A percentile compares a stretch with the other conserved stretches of the same genome.
phyloP scores from a whole-genome alignment of 192 early-diverging fungal species.

The Obelidium mucronatum region DNA sequence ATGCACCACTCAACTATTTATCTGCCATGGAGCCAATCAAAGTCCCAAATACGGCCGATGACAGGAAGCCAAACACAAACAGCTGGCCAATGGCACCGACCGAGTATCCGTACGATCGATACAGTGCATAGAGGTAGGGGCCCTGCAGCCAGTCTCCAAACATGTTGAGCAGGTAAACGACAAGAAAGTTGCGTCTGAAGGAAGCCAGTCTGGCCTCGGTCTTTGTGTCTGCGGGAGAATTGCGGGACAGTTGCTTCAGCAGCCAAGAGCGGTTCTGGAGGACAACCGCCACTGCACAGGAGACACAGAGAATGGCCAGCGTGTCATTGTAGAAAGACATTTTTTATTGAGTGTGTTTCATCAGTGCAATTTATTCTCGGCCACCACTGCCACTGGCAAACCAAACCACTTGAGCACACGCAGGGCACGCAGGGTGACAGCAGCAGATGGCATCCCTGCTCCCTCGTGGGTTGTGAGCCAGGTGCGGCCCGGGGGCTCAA shows the following conservation, averaged over 20 bases:
- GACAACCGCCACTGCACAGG: background rate
- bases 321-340: too few relatives aligned
- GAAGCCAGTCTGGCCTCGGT: background rate
- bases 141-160: constrained; percentile 51
- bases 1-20: constrained; percentile 20
- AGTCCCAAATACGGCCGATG: constrained; percentile 75
- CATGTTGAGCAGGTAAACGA: constrained; percentile 17
- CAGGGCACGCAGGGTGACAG: too few relatives aligned
- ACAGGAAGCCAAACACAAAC: constrained; percentile 77
- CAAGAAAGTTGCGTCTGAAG: constrained; percentile 6
- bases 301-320: too few relatives aligned
- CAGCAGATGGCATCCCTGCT: too few relatives aligned
- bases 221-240: background rate
- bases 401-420: too few relatives aligned
- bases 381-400: too few relatives aligned
- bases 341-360: too few relatives aligned
- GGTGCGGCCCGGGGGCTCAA: too few relatives aligned
- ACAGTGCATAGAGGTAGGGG: constrained; percentile 73
- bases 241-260: background rate
- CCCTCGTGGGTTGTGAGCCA: too few relatives aligned
- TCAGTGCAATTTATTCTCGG: too few relatives aligned
- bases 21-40: constrained; percentile 75
- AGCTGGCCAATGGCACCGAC: constrained; percentile 69
- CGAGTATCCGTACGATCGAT: constrained; percentile 62
- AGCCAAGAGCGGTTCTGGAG: background rate